Conservation (phyloP, 164 flowering plant genomes). For the Nymphaea colorata region DNA sequence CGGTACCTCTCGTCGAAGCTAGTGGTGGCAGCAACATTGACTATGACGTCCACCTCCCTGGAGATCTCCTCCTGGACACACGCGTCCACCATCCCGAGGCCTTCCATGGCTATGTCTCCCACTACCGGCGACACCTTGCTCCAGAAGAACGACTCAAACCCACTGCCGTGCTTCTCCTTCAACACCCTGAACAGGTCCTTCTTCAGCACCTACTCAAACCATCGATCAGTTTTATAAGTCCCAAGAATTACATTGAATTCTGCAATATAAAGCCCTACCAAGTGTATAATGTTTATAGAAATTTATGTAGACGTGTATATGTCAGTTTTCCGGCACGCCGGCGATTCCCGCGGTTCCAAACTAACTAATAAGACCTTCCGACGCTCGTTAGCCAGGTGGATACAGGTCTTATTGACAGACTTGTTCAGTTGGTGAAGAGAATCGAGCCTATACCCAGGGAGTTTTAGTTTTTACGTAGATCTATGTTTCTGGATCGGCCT, state of each 20-base stretch:
- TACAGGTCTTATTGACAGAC: too few relatives aligned
- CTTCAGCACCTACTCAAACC: constrained; percentile 25
- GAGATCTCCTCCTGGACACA: constrained; percentile 28
- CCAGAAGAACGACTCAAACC: constrained; percentile 21
- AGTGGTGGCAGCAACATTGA: constrained; percentile 57
- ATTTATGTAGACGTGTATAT: too few relatives aligned
- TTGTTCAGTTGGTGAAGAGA: too few relatives aligned
- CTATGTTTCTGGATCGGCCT: too few relatives aligned
- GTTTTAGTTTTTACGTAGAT: too few relatives aligned
- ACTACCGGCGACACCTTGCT: constrained; percentile 31
- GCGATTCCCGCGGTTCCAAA: too few relatives aligned
- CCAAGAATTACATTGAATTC: not conserved
- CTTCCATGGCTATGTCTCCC: constrained; percentile 34
- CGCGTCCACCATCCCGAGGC: constrained; percentile 33
- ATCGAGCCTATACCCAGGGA: too few relatives aligned
- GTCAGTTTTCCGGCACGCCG: too few relatives aligned
- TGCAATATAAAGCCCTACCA: not conserved
- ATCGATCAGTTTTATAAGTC: not conserved
- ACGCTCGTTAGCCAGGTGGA: too few relatives aligned
- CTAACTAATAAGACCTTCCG: too few relatives aligned
- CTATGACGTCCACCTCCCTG: constrained; percentile 29
- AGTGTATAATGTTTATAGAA: too few relatives aligned
- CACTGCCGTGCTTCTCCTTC: constrained; percentile 27
- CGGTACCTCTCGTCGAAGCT: constrained; percentile 44
- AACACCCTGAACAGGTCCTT: constrained; percentile 50